Conservation (phyloP, 768 basidiomycete species). For the Boletus rex-veris region DNA sequence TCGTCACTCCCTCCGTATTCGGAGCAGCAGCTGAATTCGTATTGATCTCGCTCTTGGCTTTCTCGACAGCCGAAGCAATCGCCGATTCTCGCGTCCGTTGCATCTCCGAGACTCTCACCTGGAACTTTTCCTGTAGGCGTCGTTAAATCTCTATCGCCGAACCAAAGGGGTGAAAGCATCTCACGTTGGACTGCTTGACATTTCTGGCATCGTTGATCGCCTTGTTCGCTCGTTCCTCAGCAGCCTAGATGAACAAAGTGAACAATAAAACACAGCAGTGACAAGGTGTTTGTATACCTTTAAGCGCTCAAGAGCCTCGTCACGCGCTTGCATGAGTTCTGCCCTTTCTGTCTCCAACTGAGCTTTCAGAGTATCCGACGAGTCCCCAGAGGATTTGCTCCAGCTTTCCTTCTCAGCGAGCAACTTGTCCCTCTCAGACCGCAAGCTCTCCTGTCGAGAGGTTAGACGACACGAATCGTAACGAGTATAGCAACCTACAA, state of each 20-base stretch:
- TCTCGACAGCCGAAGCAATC: constrained; percentile 56
- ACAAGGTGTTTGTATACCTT: constrained; percentile 41
- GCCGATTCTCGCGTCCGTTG: constrained; percentile 50
- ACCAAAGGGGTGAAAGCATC: not conserved
- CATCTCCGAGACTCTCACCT: constrained; percentile 48
- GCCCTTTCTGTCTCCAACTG: constrained; percentile 60
- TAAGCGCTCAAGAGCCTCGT: constrained; percentile 55
- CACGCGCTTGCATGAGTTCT: constrained; percentile 53
- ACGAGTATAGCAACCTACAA: constrained; percentile 29
- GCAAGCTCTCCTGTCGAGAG: constrained; percentile 44
- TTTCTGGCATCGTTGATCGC: constrained; percentile 43
- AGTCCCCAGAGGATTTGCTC: constrained; percentile 21
- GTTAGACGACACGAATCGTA: not conserved
- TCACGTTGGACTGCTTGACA: constrained; percentile 32
- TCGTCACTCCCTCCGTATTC: constrained; percentile 38
- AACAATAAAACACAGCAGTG: not conserved
- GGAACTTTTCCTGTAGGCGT: constrained; percentile 56
- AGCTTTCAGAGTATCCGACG: constrained; percentile 33
- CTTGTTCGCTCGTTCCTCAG: constrained; percentile 44
- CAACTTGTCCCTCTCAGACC: constrained; percentile 58
- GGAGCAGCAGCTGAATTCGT: constrained; percentile 18
- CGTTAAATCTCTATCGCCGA: not conserved
- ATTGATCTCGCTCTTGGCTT: constrained; percentile 47
- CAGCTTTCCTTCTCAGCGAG: constrained; percentile 54
- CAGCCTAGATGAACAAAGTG: constrained; percentile 28